Evolutionary conservation across 768 basidiomycete species (phyloP).

Genomic region (Lyophyllum shimeji): DNA sequence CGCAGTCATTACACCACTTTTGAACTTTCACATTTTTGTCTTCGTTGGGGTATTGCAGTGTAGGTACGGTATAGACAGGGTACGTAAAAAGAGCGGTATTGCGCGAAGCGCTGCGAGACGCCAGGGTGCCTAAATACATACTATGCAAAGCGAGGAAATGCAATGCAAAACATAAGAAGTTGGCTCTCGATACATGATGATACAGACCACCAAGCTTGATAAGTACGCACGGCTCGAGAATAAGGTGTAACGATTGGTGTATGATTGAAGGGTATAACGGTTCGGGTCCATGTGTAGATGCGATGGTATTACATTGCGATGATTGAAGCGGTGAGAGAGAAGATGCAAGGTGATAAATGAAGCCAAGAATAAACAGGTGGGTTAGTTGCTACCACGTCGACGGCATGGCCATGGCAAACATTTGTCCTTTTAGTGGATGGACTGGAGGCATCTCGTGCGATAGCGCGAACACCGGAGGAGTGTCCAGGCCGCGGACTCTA

Average conservation of each 20-base stretch:
- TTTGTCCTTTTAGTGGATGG: slow-evolving; percentile 55
- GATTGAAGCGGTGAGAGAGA: slow-evolving; percentile 11
- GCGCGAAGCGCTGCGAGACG: slow-evolving; percentile 1
- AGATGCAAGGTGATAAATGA: slow-evolving; percentile 17
- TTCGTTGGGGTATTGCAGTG: not conserved
- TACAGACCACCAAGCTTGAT: slow-evolving; percentile 13
- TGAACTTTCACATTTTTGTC: not conserved
- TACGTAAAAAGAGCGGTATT: not conserved
- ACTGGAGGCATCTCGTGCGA: slow-evolving; percentile 28
- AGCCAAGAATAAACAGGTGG: slow-evolving; percentile 19
- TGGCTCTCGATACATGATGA: slow-evolving; percentile 3
- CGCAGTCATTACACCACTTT: slow-evolving; percentile 2
- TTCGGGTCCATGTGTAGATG: slow-evolving; percentile 13
- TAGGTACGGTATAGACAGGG: slow-evolving; percentile 5
- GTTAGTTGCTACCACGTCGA: slow-evolving; percentile 53
- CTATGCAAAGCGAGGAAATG: slow-evolving; percentile 1
- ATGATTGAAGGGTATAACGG: slow-evolving; percentile 4
- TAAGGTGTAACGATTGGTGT: not conserved
- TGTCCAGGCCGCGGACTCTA: slow-evolving; percentile 44
- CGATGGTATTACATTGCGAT: slow-evolving; percentile 12
- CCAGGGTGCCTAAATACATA: not conserved
- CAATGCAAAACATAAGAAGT: not conserved
- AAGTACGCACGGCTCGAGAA: slow-evolving; percentile 9
- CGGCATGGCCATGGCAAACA: slow-evolving; percentile 64
- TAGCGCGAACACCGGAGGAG: slow-evolving; percentile 38